A percentile compares a stretch with the other conserved stretches of the same genome.
phyloP scores from a whole-genome alignment of 140 eudicot species.

The Anethum foeniculum region DNA sequence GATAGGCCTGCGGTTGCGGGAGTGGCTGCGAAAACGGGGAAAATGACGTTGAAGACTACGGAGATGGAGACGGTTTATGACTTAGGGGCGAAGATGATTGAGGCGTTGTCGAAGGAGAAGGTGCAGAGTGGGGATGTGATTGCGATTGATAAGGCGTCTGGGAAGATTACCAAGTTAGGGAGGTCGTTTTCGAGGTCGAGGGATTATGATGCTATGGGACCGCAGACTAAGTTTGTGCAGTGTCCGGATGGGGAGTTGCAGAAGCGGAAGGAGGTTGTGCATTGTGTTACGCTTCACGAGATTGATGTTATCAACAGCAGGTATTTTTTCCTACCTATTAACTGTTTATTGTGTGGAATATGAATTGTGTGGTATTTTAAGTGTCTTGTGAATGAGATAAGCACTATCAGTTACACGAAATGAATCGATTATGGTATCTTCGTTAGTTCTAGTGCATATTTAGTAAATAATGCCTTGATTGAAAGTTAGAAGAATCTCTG shows the following conservation, averaged over 20 bases:
- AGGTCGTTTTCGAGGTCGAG: slow-evolving; percentile 79
- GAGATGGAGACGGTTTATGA: slow-evolving; percentile 97
- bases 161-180: slow-evolving; percentile 87
- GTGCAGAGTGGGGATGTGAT: slow-evolving; percentile 95
- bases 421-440: not conserved
- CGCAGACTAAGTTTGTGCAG: slow-evolving; percentile 81
- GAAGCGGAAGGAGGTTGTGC: slow-evolving; percentile 93
- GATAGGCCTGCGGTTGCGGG: slow-evolving; percentile 82
- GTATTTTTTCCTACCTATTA: slow-evolving; percentile 13
- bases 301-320: slow-evolving; percentile 98
- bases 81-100: slow-evolving; percentile 91
- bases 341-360: not conserved
- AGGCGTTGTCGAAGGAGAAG: slow-evolving; percentile 82
- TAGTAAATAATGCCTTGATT: not conserved
- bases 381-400: not conserved
- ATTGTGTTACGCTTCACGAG: slow-evolving; percentile 92
- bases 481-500: not conserved
- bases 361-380: not conserved
- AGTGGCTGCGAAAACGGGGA: slow-evolving; percentile 80
- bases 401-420: too few relatives aligned
- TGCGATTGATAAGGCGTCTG: slow-evolving; percentile 84
- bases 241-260: slow-evolving; percentile 98
- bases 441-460: too few relatives aligned
- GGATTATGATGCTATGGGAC: slow-evolving; percentile 91
- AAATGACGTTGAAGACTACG: slow-evolving; percentile 85